These are phyloP conservation scores for Trichoderma semiorbis DNA, from an alignment of 2,329 filamentous ascomycete genomes.

Conservation along the genomic window DNA sequence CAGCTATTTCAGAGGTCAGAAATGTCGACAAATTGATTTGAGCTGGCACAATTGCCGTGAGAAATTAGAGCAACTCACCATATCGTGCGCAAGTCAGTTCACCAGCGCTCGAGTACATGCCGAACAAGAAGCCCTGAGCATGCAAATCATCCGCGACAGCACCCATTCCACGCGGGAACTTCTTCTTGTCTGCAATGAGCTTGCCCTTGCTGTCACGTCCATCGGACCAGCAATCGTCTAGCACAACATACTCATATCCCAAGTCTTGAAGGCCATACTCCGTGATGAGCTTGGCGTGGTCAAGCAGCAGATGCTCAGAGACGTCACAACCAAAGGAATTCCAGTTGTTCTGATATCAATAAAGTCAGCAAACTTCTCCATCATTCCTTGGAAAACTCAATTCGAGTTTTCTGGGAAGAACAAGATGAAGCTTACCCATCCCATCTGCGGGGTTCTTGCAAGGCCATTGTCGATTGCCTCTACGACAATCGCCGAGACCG, in stretches of 20 bases:
- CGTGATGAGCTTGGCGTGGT: constrained; percentile 24
- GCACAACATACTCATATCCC: constrained; percentile 29
- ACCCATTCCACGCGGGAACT: constrained; percentile 38
- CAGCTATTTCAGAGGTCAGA: constrained; percentile 31
- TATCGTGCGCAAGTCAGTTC: constrained; percentile 44
- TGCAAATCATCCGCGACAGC: constrained; percentile 35
- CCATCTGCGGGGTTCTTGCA: constrained; percentile 17
- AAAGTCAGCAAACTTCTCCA: neutral
- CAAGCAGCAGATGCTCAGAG: constrained; percentile 21
- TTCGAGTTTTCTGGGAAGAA: neutral
- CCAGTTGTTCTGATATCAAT: constrained; percentile 12
- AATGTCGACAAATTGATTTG: constrained; percentile 8
- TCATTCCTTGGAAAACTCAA: too few relatives aligned
- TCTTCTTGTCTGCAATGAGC: constrained; percentile 31
- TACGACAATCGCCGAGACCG: neutral
- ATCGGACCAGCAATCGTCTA: constrained; percentile 37
- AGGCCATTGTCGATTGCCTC: constrained; percentile 17
- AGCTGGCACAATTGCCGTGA: neutral
- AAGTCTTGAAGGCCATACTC: constrained; percentile 28
- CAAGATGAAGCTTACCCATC: constrained; percentile 11
- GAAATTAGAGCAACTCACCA: neutral
- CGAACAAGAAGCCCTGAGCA: constrained; percentile 35
- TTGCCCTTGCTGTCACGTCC: constrained; percentile 26
- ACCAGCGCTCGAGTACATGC: constrained; percentile 42
- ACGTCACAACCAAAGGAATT: constrained; percentile 14